A percentile compares a stretch with the other conserved stretches of the same genome.
Evolutionary conservation across 2,329 filamentous ascomycete genomes (phyloP).

Genomic region (Ceratocystis cubensis): DNA sequence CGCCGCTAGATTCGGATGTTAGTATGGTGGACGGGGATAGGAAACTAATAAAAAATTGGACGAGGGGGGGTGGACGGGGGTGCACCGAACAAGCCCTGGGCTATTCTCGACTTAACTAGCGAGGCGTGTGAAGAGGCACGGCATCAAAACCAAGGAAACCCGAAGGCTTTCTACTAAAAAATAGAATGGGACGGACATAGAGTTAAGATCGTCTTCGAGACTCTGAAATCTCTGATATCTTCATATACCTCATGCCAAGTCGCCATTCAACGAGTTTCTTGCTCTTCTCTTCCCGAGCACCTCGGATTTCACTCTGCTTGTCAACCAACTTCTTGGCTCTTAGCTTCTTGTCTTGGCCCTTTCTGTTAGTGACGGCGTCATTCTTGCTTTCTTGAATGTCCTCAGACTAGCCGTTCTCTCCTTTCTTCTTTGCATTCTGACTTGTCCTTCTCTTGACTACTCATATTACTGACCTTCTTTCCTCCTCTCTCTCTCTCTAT

Average conservation of each 20-base stretch:
- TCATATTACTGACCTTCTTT: neutral
- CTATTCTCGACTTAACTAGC: constrained; percentile 7
- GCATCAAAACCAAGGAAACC: neutral
- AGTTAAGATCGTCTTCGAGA: neutral
- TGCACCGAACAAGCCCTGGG: neutral
- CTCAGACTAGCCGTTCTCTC: neutral
- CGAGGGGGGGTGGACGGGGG: neutral
- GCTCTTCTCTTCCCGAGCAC: neutral
- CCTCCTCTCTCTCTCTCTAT: neutral
- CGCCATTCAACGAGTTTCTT: neutral
- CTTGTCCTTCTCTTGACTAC: neutral
- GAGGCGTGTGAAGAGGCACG: constrained; percentile 4
- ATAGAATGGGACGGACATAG: neutral
- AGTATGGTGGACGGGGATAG: neutral
- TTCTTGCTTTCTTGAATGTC: neutral
- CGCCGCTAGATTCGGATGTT: no score
- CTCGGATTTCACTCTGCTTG: neutral
- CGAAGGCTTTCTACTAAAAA: neutral
- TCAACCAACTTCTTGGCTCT: neutral
- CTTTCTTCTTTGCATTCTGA: neutral
- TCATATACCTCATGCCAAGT: neutral
- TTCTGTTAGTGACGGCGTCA: neutral
- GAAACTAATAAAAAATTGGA: neutral
- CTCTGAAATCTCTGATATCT: neutral
- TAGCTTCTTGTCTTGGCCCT: neutral